These are phyloP conservation scores for Rhodotorula sp. DNA, from an alignment of 1,284 basidiomycete species.

Conservation along the genomic window DNA sequence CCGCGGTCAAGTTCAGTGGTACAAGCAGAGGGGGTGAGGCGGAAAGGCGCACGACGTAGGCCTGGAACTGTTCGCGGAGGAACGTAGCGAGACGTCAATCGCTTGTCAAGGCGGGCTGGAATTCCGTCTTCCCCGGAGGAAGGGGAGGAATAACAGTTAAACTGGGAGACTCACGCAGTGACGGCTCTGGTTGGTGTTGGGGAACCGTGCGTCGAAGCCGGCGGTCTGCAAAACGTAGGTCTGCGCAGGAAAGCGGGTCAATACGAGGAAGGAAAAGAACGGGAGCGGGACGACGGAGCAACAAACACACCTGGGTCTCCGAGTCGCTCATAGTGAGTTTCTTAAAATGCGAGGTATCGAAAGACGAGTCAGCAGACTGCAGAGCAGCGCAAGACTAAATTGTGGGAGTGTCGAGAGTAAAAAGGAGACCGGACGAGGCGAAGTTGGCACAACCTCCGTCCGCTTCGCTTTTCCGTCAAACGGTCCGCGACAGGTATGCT, in stretches of 20 bases:
- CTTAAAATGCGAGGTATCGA: too few species aligned
- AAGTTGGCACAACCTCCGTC: too few species aligned
- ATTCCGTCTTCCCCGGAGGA: background rate
- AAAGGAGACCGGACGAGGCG: too few species aligned
- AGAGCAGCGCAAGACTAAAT: too few species aligned
- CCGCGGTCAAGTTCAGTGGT: background rate
- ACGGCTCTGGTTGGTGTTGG: conserved; percentile 90
- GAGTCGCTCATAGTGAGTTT: background rate
- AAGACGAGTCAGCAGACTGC: too few species aligned
- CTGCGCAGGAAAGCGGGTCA: conserved; percentile 3
- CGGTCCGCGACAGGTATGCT: too few species aligned
- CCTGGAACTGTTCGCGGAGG: conserved; percentile 64
- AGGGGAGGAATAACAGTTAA: background rate
- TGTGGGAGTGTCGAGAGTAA: too few species aligned
- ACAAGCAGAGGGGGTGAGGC: background rate
- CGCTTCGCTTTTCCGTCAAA: too few species aligned
- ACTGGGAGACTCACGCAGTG: conserved; percentile 67
- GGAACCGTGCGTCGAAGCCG: conserved; percentile 68
- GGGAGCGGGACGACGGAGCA: background rate
- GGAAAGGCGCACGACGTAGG: conserved; percentile 66
- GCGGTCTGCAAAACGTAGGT: conserved; percentile 76
- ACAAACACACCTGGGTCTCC: conserved; percentile 5
- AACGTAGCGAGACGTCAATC: background rate
- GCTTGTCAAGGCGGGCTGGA: background rate
- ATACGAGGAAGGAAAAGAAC: background rate